A percentile compares a stretch with the other conserved stretches of the same genome.
phyloP scores from a whole-genome alignment of 495 filamentous ascomycete species.

The Melanomma pulvis-pyrius region DNA sequence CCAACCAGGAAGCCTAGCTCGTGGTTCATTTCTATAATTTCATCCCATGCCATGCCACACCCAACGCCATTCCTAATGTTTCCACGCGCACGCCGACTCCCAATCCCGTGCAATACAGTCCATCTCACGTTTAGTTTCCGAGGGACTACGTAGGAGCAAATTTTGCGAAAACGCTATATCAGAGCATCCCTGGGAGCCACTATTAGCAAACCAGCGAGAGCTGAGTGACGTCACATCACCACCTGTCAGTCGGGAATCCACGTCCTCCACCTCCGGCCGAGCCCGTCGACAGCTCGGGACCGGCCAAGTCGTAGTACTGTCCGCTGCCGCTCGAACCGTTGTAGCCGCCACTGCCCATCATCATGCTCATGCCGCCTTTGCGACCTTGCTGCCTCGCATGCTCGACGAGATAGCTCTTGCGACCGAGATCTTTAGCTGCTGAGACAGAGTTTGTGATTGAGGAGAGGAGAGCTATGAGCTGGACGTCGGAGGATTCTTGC shows the following conservation, averaged over 20 bases:
- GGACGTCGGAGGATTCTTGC: constrained; percentile 37
- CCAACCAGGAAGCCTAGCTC: not conserved
- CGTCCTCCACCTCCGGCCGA: not conserved
- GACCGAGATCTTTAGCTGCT: constrained; percentile 35
- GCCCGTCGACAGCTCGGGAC: not conserved
- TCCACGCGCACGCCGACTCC: too few species aligned
- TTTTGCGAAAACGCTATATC: not conserved
- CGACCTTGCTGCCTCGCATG: constrained; percentile 17
- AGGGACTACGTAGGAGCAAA: too few species aligned
- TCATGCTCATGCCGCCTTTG: constrained; percentile 14
- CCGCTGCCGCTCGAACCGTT: constrained; percentile 2
- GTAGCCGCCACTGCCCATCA: constrained; percentile 4
- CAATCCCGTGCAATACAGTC: too few species aligned
- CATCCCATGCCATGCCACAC: not conserved
- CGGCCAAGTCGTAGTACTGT: not conserved
- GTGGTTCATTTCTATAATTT: not conserved
- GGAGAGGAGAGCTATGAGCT: constrained; percentile 35
- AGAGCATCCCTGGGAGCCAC: not conserved
- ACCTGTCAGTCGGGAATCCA: constrained; percentile 3
- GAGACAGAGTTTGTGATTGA: constrained; percentile 33
- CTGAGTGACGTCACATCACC: constrained; percentile 1
- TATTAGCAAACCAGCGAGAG: not conserved
- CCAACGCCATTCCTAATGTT: not conserved
- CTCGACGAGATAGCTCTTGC: constrained; percentile 34
- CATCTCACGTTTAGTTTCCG: too few species aligned